Percentiles rank a stretch among this genome's conserved stretches.
These are phyloP conservation scores for Pseudogymnoascus sp. DNA, from an alignment of 2,329 filamentous ascomycete species.

Conservation along the genomic window DNA sequence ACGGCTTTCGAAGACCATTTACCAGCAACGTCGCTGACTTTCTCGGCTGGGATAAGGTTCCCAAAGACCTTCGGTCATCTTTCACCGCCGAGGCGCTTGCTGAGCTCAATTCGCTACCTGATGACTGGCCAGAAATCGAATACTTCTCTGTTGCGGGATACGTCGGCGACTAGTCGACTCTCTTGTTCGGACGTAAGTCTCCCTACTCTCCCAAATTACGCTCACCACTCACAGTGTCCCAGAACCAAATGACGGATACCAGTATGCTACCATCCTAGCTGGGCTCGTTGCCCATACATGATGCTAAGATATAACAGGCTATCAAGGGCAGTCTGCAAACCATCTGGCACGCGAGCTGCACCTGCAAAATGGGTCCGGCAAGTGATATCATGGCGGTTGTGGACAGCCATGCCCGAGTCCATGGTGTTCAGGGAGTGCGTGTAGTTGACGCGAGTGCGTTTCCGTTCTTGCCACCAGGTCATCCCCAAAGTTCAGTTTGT, in stretches of 20 bases:
- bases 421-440: constrained; percentile 60
- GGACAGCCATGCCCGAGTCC: constrained; percentile 59
- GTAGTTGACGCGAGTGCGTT: constrained; percentile 80
- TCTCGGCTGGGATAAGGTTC: constrained; percentile 19
- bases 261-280: constrained; percentile 26
- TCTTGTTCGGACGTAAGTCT: neutral
- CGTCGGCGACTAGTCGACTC: constrained; percentile 9
- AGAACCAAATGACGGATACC: constrained; percentile 23
- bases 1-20: constrained; percentile 8
- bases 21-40: constrained; percentile 13
- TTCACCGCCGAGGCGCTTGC: neutral
- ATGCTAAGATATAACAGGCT: neutral
- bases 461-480: constrained; percentile 52
- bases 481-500: constrained; percentile 34
- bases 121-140: constrained; percentile 11
- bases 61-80: neutral
- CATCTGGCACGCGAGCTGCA: constrained; percentile 5
- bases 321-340: neutral
- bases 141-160: constrained; percentile 13
- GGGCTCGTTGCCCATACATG: constrained; percentile 28
- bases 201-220: neutral
- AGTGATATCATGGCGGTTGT: constrained; percentile 45
- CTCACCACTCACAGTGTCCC: neutral
- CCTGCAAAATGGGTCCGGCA: constrained; percentile 24
- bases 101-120: constrained; percentile 8